A percentile compares a stretch with the other conserved stretches of the same genome.
Conservation (phyloP, 768 basidiomycete genomes). For the Guyanaporus albipodus region DNA sequence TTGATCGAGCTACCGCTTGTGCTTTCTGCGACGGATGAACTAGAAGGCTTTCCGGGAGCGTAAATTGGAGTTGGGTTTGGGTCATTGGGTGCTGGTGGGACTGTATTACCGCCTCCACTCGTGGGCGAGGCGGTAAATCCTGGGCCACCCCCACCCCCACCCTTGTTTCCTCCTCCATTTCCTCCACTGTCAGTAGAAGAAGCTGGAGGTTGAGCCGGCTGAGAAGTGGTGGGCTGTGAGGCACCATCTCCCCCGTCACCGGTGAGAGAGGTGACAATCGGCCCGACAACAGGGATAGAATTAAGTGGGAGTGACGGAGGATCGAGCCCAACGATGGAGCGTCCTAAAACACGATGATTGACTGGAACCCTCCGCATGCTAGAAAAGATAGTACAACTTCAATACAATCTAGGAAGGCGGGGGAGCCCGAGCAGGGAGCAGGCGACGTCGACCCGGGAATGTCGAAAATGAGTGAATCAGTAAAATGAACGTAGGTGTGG, state of each 20-base stretch:
- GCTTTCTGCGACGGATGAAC: background rate
- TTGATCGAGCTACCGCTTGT: background rate
- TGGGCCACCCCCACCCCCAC: background rate
- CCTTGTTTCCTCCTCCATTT: background rate
- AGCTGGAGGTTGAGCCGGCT: constrained; percentile 5
- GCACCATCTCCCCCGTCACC: constrained; percentile 10
- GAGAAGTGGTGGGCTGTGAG: constrained; percentile 2
- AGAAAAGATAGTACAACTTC: constrained; percentile 5
- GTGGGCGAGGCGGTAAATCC: background rate
- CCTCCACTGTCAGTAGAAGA: constrained; percentile 2
- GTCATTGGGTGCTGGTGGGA: background rate
- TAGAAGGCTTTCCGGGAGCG: background rate
- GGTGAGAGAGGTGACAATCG: constrained; percentile 35
- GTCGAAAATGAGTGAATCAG: constrained; percentile 15
- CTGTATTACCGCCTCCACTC: background rate
- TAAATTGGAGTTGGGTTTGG: background rate
- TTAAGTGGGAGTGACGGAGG: constrained; percentile 30
- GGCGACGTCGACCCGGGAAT: background rate
- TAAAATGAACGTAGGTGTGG: constrained; percentile 23
- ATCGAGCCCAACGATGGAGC: constrained; percentile 19
- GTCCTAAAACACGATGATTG: constrained; percentile 11
- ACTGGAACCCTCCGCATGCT: constrained; percentile 13
- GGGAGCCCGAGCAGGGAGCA: background rate
- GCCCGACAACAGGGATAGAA: constrained; percentile 39
- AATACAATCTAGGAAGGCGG: background rate